A percentile compares a stretch with the other conserved stretches of the same genome.
These are phyloP conservation scores for Candida boleticola DNA, from an alignment of 805 yeast species.

Conservation along the genomic window DNA sequence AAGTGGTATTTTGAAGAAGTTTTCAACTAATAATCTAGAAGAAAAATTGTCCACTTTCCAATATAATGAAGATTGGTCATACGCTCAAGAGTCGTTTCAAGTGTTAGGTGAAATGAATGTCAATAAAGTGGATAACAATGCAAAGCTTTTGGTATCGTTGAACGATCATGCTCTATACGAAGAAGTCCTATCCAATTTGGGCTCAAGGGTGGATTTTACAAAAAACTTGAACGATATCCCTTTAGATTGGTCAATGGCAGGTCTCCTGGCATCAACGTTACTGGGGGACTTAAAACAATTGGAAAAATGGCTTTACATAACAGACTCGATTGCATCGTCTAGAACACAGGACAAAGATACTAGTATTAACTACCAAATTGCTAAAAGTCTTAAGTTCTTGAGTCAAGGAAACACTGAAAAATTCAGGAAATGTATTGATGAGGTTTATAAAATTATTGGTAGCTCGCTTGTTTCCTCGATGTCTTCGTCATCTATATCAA, in stretches of 20 bases:
- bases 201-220: conserved; percentile 24
- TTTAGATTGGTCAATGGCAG: conserved; percentile 62
- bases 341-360: conserved; percentile 48
- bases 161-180: conserved; percentile 76
- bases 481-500: conserved; percentile 33
- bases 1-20: conserved; percentile 76
- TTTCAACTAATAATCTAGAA: conserved; percentile 65
- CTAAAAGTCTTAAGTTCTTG: conserved; percentile 56
- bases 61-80: conserved; percentile 80
- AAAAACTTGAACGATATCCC: conserved; percentile 29
- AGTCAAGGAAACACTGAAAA: conserved; percentile 26
- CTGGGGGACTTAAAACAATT: conserved; percentile 55
- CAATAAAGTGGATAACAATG: conserved; percentile 25
- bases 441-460: conserved; percentile 61
- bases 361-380: conserved; percentile 60
- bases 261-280: conserved; percentile 71
- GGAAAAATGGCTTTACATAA: conserved; percentile 54
- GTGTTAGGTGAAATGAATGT: conserved; percentile 45
- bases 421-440: conserved; percentile 41
- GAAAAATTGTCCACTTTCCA: conserved; percentile 80
- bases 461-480: conserved; percentile 45
- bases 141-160: conserved; percentile 66
- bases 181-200: conserved; percentile 54
- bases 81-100: conserved; percentile 82
- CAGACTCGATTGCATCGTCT: conserved; percentile 40